A percentile compares a stretch with the other conserved stretches of the same genome.
phyloP scores from a whole-genome alignment of 2,329 filamentous ascomycete species.

The Bimuria novae-zelandiae region DNA sequence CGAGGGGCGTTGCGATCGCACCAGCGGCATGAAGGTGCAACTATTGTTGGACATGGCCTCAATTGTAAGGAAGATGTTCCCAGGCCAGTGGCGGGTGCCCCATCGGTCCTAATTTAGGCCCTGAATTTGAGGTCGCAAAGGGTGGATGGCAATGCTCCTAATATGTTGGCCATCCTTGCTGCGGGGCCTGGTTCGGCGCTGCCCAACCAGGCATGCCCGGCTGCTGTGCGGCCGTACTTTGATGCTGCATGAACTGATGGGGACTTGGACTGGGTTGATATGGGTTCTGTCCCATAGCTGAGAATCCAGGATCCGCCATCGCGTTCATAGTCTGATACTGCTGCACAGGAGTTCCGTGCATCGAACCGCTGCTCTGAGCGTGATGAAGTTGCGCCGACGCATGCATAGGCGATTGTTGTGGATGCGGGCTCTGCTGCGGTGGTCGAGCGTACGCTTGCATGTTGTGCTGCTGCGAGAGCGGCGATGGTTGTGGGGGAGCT shows the following conservation, averaged over 20 bases:
- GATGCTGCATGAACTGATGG: constrained; percentile 52
- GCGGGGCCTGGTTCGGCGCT: constrained; percentile 49
- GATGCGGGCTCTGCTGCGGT: constrained; percentile 49
- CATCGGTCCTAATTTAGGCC: not conserved
- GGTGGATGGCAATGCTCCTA: not conserved
- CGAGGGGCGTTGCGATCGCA: too few species aligned
- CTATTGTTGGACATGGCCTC: too few species aligned
- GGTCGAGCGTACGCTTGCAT: constrained; percentile 52
- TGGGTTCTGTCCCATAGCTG: constrained; percentile 53
- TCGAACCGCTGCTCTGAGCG: constrained; percentile 47
- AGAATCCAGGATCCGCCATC: constrained; percentile 50
- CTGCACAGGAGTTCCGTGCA: constrained; percentile 50
- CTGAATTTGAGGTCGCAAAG: not conserved
- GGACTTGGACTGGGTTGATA: constrained; percentile 56
- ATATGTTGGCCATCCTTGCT: constrained; percentile 49
- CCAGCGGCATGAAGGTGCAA: not conserved
- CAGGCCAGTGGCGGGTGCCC: not conserved
- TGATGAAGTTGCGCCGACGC: constrained; percentile 55
- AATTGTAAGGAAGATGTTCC: not conserved
- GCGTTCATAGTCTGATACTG: constrained; percentile 53
- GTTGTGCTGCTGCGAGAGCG: constrained; percentile 52
- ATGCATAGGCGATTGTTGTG: constrained; percentile 56
- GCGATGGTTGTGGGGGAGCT: constrained; percentile 54
- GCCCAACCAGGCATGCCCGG: constrained; percentile 59
- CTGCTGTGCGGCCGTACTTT: constrained; percentile 50